Conservation (phyloP, 176 grass and related monocot species). For the Olyra latifolia region DNA sequence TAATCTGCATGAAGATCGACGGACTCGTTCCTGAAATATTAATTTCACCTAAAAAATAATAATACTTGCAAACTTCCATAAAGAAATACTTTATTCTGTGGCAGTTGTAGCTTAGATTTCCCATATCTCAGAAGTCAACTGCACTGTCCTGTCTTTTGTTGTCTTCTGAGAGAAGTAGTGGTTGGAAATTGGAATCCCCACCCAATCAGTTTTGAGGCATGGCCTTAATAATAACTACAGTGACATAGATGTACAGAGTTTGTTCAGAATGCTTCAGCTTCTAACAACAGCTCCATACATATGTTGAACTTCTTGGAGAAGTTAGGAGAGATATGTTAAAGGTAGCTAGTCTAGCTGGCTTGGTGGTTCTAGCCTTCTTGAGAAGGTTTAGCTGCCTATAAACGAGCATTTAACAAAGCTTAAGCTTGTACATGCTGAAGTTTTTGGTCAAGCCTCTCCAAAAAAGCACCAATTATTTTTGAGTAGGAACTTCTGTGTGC, state of each 20-base stretch:
- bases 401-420: not conserved
- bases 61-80: constrained; percentile 17
- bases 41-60: constrained; percentile 1
- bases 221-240: constrained; percentile 17
- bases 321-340: constrained; percentile 12
- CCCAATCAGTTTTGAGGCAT: constrained; percentile 6
- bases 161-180: constrained; percentile 20
- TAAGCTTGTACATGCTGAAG: not conserved
- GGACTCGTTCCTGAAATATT: constrained; percentile 10
- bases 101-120: constrained; percentile 20
- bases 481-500: not conserved
- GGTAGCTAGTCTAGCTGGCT: not conserved
- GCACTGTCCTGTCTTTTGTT: constrained; percentile 23
- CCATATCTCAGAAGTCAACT: constrained; percentile 38
- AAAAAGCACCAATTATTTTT: not conserved
- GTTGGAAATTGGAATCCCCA: constrained; percentile 22
- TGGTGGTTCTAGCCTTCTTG: constrained; percentile 2
- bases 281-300: constrained; percentile 27
- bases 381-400: constrained; percentile 4
- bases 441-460: not conserved
- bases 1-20: not conserved
- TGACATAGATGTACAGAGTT: constrained; percentile 33
- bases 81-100: constrained; percentile 19
- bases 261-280: constrained; percentile 17
- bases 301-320: constrained; percentile 16